Evolutionary conservation across 345 rosid species (phyloP).

Genomic region (Litchi chinensis): DNA sequence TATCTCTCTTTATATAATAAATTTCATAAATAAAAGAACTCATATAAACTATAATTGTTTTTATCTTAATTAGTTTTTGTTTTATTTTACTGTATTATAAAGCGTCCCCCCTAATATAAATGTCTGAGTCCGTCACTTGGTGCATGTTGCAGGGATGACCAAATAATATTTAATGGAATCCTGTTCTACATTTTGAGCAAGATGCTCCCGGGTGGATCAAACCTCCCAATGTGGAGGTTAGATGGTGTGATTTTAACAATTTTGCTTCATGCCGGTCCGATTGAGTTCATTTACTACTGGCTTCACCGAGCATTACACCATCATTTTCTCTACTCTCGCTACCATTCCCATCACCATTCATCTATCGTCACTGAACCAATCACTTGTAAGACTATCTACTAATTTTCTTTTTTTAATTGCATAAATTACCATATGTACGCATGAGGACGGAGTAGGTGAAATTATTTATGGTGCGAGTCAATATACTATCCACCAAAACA

Average conservation of each 20-base stretch:
- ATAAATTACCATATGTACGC: too few species aligned
- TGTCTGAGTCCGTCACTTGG: too few species aligned
- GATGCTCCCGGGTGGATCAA: constrained; percentile 28
- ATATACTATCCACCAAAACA: too few species aligned
- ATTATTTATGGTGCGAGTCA: too few species aligned
- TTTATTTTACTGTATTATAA: too few species aligned
- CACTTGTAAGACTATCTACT: constrained; percentile 42
- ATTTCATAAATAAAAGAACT: too few species aligned
- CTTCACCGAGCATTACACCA: constrained; percentile 78
- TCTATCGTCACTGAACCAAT: constrained; percentile 90
- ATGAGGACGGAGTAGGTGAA: too few species aligned
- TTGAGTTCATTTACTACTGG: constrained; percentile 88
- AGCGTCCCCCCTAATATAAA: too few species aligned
- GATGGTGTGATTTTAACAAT: constrained; percentile 51
- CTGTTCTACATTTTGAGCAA: constrained; percentile 35
- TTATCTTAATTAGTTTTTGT: too few species aligned
- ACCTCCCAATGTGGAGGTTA: constrained; percentile 60
- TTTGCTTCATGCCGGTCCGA: constrained; percentile 70
- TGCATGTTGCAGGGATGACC: constrained; percentile 63
- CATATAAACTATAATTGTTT: too few species aligned
- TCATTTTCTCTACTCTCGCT: constrained; percentile 79
- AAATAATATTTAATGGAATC: constrained; percentile 59
- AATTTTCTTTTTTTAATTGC: too few species aligned
- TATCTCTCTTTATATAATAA: too few species aligned
- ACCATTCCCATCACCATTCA: constrained; percentile 94